Evolutionary conservation across 208 protist species (phyloP).

Genomic region (Acanthamoeba lenticulata): DNA sequence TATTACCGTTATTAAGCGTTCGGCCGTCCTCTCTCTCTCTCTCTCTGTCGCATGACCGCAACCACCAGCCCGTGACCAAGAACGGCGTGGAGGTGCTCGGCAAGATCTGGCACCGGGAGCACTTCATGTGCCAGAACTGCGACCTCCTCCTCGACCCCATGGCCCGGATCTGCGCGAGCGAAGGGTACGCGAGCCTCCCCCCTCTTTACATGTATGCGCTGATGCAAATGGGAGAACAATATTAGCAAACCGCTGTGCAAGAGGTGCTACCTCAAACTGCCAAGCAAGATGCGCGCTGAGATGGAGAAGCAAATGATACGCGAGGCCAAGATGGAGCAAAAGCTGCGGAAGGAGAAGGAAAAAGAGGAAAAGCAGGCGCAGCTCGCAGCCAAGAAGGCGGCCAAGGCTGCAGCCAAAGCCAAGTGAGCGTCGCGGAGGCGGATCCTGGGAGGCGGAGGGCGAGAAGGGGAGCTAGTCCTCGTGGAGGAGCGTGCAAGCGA

Average conservation of each 20-base stretch:
- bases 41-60: not conserved
- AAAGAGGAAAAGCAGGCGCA: not conserved
- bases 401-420: not conserved
- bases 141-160: not conserved
- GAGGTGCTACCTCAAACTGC: conserved; percentile 24
- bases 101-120: conserved; percentile 73
- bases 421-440: too few species aligned
- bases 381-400: not conserved
- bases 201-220: not conserved
- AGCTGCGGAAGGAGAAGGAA: not conserved
- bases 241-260: not conserved
- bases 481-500: too few species aligned
- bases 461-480: too few species aligned
- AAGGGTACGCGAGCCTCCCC: not conserved
- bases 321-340: not conserved
- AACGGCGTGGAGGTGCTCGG: conserved; percentile 70
- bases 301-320: not conserved
- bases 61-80: conserved; percentile 69
- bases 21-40: too few species aligned
- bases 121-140: conserved; percentile 69
- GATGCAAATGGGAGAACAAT: not conserved
- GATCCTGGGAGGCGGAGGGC: too few species aligned
- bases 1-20: too few species aligned
- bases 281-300: not conserved
- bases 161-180: too few species aligned